Conservation (phyloP, 2,329 filamentous ascomycete genomes). For the Ceratocystiopsis minuta region DNA sequence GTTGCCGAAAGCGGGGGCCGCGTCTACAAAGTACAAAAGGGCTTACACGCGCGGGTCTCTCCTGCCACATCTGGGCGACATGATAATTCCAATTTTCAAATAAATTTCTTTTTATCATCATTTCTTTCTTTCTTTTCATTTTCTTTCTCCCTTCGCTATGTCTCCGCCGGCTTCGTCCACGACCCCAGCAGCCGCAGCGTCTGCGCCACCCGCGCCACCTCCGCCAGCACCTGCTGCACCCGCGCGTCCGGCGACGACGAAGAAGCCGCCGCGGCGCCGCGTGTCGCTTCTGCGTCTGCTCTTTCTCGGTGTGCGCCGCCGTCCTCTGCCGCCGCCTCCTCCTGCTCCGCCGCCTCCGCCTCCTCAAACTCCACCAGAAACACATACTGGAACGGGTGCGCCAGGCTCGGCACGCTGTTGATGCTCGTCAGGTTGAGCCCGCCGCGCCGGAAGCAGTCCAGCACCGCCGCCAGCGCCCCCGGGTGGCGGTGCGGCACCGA, state of each 20-base stretch:
- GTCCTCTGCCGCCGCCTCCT: slow-evolving; percentile 6
- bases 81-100: too few species aligned
- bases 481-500: slow-evolving; percentile 60
- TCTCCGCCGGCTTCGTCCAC: slow-evolving; percentile 28
- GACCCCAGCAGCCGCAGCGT: slow-evolving; percentile 52
- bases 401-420: slow-evolving; percentile 64
- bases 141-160: neutral
- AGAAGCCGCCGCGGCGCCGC: too few species aligned
- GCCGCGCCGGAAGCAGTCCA: slow-evolving; percentile 58
- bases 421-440: slow-evolving; percentile 78
- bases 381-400: slow-evolving; percentile 69
- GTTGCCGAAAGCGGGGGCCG: too few species aligned
- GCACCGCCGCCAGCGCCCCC: slow-evolving; percentile 65
- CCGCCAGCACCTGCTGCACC: slow-evolving; percentile 42
- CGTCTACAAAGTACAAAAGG: too few species aligned
- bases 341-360: slow-evolving; percentile 9
- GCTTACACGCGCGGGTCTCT: too few species aligned
- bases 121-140: neutral
- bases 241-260: slow-evolving; percentile 35
- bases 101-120: neutral
- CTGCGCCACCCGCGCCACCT: slow-evolving; percentile 38
- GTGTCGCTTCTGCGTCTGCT: too few species aligned
- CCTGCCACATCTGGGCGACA: too few species aligned
- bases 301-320: slow-evolving; percentile 14
- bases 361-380: slow-evolving; percentile 87